These are phyloP conservation scores for Beauveria scarabaeidicola DNA, from an alignment of 2,329 filamentous ascomycete genomes.

Conservation along the genomic window DNA sequence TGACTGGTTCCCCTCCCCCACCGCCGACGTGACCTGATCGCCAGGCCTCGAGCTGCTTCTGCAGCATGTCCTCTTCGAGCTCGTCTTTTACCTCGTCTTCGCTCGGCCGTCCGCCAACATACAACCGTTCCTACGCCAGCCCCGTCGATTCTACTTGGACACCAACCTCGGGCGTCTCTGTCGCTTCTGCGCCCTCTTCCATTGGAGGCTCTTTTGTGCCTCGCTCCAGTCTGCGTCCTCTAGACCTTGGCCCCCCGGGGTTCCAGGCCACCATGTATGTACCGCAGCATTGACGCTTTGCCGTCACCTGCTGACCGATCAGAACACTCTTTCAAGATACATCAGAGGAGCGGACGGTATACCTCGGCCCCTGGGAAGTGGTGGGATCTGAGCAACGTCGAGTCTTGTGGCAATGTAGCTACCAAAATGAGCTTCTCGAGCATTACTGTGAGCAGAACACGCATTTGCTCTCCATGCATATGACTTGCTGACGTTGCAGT, in stretches of 20 bases:
- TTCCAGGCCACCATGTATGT: conserved; percentile 46
- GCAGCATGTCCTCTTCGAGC: conserved; percentile 38
- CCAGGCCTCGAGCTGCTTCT: conserved; percentile 7
- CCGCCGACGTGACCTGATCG: conserved; percentile 11
- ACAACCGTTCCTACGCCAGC: conserved; percentile 33
- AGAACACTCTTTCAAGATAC: conserved; percentile 45
- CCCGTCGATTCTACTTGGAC: conserved; percentile 38
- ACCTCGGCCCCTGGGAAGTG: conserved; percentile 46
- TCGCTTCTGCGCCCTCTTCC: conserved; percentile 37
- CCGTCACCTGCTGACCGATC: conserved; percentile 1
- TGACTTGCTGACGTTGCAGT: conserved; percentile 23
- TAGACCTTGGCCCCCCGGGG: conserved; percentile 44
- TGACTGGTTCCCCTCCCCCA: conserved; percentile 12
- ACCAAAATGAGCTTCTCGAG: conserved; percentile 42
- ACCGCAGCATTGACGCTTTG: background rate
- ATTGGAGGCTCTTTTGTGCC: conserved; percentile 24
- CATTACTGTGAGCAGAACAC: conserved; percentile 35
- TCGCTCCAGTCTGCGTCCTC: conserved; percentile 32
- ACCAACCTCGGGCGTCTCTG: conserved; percentile 34
- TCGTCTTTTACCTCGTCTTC: conserved; percentile 42
- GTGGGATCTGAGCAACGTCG: conserved; percentile 38
- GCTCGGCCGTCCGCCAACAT: conserved; percentile 32
- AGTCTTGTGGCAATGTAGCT: conserved; percentile 45
- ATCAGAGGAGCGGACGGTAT: conserved; percentile 39
- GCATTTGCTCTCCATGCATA: conserved; percentile 9